Evolutionary conservation across 805 yeast genomes (phyloP).

Genomic region (Metschnikowia koreensis): DNA sequence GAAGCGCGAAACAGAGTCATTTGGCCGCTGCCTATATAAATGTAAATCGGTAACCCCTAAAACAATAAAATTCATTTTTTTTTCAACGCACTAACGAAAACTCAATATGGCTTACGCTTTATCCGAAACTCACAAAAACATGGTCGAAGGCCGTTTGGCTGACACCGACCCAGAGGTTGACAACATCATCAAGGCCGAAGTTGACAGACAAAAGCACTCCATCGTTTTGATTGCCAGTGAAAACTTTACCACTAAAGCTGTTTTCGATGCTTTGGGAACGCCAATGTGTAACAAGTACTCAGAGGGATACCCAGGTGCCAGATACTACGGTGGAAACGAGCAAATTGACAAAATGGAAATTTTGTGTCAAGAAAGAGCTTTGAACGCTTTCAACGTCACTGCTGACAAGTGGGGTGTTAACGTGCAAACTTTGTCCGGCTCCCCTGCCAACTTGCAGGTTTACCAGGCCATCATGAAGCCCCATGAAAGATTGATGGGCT

Average conservation of each 20-base stretch:
- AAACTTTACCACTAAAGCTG: slow-evolving; percentile 94
- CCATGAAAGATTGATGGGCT: slow-evolving; percentile 96
- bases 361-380: slow-evolving; percentile 91
- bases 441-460: slow-evolving; percentile 97
- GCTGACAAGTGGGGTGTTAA: slow-evolving; percentile 95
- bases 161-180: slow-evolving; percentile 80
- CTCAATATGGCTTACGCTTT: slow-evolving; percentile 44
- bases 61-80: background rate
- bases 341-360: slow-evolving; percentile 91
- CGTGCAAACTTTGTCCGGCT: slow-evolving; percentile 94
- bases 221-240: slow-evolving; percentile 94
- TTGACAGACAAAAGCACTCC: slow-evolving; percentile 88
- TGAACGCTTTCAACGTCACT: slow-evolving; percentile 79
- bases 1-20: slow-evolving; percentile 13
- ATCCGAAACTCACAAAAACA: slow-evolving; percentile 46
- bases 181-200: slow-evolving; percentile 72
- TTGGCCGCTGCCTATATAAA: slow-evolving; percentile 3
- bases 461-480: slow-evolving; percentile 94
- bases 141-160: slow-evolving; percentile 60
- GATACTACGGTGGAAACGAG: slow-evolving; percentile 99
- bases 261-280: slow-evolving; percentile 93
- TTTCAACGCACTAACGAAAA: background rate
- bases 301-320: slow-evolving; percentile 98
- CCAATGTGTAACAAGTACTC: slow-evolving; percentile 98
- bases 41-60: background rate